Evolutionary conservation across 495 filamentous ascomycete genomes (phyloP).

Genomic region (Cladorrhinum samala): DNA sequence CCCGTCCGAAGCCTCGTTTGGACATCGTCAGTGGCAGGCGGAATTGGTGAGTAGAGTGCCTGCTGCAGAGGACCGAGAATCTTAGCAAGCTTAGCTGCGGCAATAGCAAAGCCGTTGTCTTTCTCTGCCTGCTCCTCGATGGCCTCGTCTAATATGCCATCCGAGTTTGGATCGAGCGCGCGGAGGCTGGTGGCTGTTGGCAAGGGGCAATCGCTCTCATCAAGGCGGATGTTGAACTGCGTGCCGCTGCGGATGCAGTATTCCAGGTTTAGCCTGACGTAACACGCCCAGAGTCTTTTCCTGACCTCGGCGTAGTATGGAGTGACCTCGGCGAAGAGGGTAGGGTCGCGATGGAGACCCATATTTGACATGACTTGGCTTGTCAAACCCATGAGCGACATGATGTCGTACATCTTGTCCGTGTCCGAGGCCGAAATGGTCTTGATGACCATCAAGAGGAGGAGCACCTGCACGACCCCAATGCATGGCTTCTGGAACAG

Average conservation of each 20-base stretch:
- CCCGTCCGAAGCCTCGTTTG: constrained; percentile 2
- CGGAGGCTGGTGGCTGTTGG: constrained; percentile 5
- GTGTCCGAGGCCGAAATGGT: constrained; percentile 20
- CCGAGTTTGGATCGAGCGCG: neutral
- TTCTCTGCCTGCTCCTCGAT: neutral
- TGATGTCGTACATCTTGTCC: constrained; percentile 17
- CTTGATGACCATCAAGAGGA: constrained; percentile 12
- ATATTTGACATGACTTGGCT: constrained; percentile 17
- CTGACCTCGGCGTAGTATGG: constrained; percentile 17
- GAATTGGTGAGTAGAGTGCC: constrained; percentile 7
- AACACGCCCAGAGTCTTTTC: constrained; percentile 16
- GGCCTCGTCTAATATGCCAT: neutral
- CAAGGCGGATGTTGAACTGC: constrained; percentile 7
- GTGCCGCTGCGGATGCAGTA: constrained; percentile 21
- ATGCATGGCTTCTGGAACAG: constrained; percentile 21
- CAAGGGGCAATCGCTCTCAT: constrained; percentile 19
- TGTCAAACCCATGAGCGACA: constrained; percentile 14
- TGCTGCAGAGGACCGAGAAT: constrained; percentile 15
- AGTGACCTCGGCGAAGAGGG: constrained; percentile 9
- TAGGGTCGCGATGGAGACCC: constrained; percentile 18
- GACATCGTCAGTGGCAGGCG: neutral
- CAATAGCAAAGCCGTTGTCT: constrained; percentile 10
- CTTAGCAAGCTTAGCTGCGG: constrained; percentile 8
- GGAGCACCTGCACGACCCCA: constrained; percentile 17
- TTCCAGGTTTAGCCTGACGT: constrained; percentile 15